These are phyloP conservation scores for Leucogyrophana mollusca DNA, from an alignment of 768 basidiomycete species.

Conservation along the genomic window DNA sequence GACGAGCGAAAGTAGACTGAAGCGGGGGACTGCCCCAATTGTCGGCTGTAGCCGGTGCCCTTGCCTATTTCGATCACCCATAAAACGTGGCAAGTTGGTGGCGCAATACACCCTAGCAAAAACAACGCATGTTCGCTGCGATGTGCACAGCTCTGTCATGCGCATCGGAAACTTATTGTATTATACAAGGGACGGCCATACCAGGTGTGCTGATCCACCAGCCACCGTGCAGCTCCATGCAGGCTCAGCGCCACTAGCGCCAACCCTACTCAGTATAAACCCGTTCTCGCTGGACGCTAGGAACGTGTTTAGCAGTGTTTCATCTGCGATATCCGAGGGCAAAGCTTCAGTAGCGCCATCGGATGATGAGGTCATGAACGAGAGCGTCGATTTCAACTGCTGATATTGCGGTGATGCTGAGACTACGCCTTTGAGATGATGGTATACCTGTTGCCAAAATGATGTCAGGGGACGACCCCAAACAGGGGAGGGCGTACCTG, in stretches of 20 bases:
- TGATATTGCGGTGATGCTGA: conserved; percentile 4
- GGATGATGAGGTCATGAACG: conserved; percentile 18
- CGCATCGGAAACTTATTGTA: no score
- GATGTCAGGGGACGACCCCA: neutral
- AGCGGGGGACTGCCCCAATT: no score
- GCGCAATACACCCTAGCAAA: no score
- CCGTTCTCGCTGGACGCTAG: conserved; percentile 57
- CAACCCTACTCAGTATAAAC: conserved; percentile 35
- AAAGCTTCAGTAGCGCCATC: neutral
- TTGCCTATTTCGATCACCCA: no score
- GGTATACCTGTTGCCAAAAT: conserved; percentile 37
- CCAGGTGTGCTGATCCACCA: conserved; percentile 26
- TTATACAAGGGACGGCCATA: conserved; percentile 7
- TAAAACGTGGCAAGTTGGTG: no score
- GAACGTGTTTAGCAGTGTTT: conserved; percentile 32
- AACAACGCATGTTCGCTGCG: no score
- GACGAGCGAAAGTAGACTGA: no score
- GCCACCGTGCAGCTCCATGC: conserved; percentile 44
- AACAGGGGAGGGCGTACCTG: conserved; percentile 38
- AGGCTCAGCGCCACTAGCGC: conserved; percentile 14
- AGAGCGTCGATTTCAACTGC: conserved; percentile 13
- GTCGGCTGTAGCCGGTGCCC: no score
- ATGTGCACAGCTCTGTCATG: no score
- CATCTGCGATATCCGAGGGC: neutral
- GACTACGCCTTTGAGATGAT: conserved; percentile 29